Evolutionary conservation across 805 yeast genomes (phyloP).

Genomic region (Saturnispora serradocipensis): DNA sequence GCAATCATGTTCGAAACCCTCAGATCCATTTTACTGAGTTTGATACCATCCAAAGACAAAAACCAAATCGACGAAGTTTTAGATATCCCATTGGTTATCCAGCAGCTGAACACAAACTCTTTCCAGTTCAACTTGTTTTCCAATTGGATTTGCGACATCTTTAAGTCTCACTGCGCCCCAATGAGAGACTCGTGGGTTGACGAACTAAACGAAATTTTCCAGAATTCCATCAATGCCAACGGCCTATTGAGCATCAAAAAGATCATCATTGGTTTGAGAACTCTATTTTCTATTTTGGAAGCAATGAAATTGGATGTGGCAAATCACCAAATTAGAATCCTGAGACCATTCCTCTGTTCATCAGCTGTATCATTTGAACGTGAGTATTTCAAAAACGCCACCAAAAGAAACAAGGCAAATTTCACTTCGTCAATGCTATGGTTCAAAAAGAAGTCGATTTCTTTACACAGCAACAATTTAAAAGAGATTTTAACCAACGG

Average conservation of each 20-base stretch:
- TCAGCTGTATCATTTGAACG: constrained; percentile 85
- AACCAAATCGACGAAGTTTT: constrained; percentile 56
- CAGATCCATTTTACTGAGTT: constrained; percentile 61
- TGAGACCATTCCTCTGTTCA: constrained; percentile 76
- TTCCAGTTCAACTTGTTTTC: constrained; percentile 65
- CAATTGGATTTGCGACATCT: constrained; percentile 64
- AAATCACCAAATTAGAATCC: constrained; percentile 80
- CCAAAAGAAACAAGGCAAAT: constrained; percentile 48
- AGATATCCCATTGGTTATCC: constrained; percentile 67
- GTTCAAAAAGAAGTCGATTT: constrained; percentile 37
- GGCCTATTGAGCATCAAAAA: constrained; percentile 23
- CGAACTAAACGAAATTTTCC: constrained; percentile 60
- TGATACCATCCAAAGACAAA: constrained; percentile 72
- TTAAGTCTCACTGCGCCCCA: constrained; percentile 90
- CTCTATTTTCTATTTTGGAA: constrained; percentile 75
- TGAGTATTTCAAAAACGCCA: constrained; percentile 59
- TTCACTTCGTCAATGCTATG: constrained; percentile 55
- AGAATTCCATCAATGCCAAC: constrained; percentile 28
- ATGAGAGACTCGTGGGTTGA: constrained; percentile 89
- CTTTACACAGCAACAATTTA: constrained; percentile 13
- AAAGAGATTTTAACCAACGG: constrained; percentile 37
- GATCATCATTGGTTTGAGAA: constrained; percentile 67
- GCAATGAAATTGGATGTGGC: constrained; percentile 95
- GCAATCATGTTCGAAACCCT: constrained; percentile 71
- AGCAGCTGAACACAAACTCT: constrained; percentile 63